Evolutionary conservation across 2,329 filamentous ascomycete genomes (phyloP), one percentile per base, ranked within the genome.

Genomic region (Ophiostoma pallidulum): DNA sequence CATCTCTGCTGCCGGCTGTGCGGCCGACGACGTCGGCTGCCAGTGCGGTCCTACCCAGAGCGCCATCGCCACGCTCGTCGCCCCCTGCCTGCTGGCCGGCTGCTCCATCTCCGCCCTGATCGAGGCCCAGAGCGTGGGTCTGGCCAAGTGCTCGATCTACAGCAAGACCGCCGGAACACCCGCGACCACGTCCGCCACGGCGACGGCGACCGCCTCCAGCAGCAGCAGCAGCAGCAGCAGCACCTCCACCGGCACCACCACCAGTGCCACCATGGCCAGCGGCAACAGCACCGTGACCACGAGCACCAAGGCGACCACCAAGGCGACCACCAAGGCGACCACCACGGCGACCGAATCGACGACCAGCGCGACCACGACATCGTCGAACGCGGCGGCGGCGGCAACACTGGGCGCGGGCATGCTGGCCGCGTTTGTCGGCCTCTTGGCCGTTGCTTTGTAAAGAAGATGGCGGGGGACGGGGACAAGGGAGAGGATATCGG

Each of bases 1-100:
- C 53, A 66, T 75, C 57, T 59, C 61, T 16, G 59, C 62, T n/a
- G 68, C 69, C 18, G 66, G 68, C 56, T 79, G 75, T 60, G 54
- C 50, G 13, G 50, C 67, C 49, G 65, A 61, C 38, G 73, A 79
- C 60, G 57, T 63, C 37, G 60, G 58, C 43, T 79, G 75, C 66
- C 72, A 74, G 56, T 78, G 75, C 65, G 73, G 62, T 3, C 53
- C 58, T 7, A 60, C 55, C 0, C 54, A 65, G 53, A 28, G 56
- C 13, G 54, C 48, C 47, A 67, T 68, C 48, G 60, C 49, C 49
- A 47, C 33, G 40, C 44, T 50, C 48, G 61, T 56, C 19, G 59
- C 56, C 0, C 48, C 58, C 5, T 68, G 66, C 52, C 58, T 68
- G 20, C 35, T 66, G 16, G 7, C 28, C 3, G 48, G 48, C 41